Evolutionary conservation across 2,329 filamentous ascomycete genomes (phyloP).

Genomic region (Alternaria postmessia): DNA sequence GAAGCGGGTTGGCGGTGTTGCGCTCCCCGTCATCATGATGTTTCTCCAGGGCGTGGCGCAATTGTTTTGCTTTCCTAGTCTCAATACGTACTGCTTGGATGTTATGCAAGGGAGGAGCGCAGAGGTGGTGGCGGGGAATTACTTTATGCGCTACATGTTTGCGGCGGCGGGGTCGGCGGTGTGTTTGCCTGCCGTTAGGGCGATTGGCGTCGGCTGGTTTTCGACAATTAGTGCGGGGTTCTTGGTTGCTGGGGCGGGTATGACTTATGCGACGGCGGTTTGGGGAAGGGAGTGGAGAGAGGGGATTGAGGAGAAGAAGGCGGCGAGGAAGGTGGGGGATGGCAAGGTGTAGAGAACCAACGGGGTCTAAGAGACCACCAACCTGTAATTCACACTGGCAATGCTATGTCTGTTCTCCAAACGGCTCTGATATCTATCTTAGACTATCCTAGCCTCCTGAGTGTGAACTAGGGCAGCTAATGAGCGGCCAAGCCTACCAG

Average conservation of each 20-base stretch:
- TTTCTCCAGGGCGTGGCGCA: slow-evolving; percentile 78
- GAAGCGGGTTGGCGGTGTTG: slow-evolving; percentile 62
- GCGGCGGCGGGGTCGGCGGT: slow-evolving; percentile 74
- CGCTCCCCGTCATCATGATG: slow-evolving; percentile 74
- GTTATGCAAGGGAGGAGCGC: slow-evolving; percentile 76
- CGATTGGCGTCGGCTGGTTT: slow-evolving; percentile 83
- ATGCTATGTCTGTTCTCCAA: too few species aligned
- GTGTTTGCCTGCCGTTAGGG: slow-evolving; percentile 76
- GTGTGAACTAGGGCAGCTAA: too few species aligned
- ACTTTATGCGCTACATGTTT: slow-evolving; percentile 78
- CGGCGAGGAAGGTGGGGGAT: slow-evolving; percentile 44
- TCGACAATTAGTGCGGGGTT: slow-evolving; percentile 72
- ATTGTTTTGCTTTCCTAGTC: slow-evolving; percentile 75
- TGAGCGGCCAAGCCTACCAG: too few species aligned
- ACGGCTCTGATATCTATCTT: too few species aligned
- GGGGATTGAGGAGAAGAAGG: slow-evolving; percentile 60
- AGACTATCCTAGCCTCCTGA: rapidly evolving
- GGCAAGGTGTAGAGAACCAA: background rate
- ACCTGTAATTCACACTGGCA: too few species aligned
- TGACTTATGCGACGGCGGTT: slow-evolving; percentile 59
- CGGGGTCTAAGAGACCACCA: too few species aligned
- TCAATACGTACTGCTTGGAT: slow-evolving; percentile 84
- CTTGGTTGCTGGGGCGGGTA: slow-evolving; percentile 57
- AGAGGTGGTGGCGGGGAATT: slow-evolving; percentile 83
- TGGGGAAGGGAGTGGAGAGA: slow-evolving; percentile 64